Evolutionary conservation across 2,329 filamentous ascomycete genomes (phyloP).

Genomic region (Paracoccidioides brasiliensis): DNA sequence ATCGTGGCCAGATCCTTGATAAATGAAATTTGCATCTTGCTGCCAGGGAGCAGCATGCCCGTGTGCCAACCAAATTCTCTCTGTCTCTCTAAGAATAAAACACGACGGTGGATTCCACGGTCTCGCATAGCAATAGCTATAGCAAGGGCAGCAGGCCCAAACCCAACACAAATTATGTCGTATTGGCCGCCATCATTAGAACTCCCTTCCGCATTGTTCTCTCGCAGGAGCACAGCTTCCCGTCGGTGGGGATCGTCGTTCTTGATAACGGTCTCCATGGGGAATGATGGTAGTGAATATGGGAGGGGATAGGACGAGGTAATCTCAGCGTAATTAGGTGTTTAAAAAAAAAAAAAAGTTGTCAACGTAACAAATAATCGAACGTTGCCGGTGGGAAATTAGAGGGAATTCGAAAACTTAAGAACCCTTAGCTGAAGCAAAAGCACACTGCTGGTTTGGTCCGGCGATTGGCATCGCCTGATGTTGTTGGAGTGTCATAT

Average conservation of each 20-base stretch:
- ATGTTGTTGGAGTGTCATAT: background rate
- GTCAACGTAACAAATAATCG: background rate
- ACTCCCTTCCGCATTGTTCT: background rate
- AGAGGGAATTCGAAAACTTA: background rate
- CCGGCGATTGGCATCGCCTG: background rate
- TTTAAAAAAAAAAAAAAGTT: background rate
- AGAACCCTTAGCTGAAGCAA: background rate
- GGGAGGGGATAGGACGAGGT: background rate
- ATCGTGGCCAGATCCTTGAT: slow-evolving; percentile 90
- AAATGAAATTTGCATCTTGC: slow-evolving; percentile 96
- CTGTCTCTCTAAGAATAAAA: slow-evolving; percentile 83
- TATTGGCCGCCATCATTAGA: slow-evolving; percentile 21
- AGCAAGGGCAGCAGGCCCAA: slow-evolving; percentile 80
- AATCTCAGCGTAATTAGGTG: too few relatives aligned
- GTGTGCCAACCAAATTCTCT: slow-evolving; percentile 77
- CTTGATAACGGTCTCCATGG: slow-evolving; percentile 4
- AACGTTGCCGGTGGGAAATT: background rate
- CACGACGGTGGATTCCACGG: slow-evolving; percentile 53
- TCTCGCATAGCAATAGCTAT: slow-evolving; percentile 85
- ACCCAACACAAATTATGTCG: slow-evolving; percentile 82
- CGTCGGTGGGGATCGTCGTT: background rate
- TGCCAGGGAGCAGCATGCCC: slow-evolving; percentile 85
- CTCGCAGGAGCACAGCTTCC: background rate
- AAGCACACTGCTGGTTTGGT: background rate
- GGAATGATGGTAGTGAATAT: background rate